Conservation (phyloP, 148 eudicot genomes). For the Vaccinium darrowii region DNA sequence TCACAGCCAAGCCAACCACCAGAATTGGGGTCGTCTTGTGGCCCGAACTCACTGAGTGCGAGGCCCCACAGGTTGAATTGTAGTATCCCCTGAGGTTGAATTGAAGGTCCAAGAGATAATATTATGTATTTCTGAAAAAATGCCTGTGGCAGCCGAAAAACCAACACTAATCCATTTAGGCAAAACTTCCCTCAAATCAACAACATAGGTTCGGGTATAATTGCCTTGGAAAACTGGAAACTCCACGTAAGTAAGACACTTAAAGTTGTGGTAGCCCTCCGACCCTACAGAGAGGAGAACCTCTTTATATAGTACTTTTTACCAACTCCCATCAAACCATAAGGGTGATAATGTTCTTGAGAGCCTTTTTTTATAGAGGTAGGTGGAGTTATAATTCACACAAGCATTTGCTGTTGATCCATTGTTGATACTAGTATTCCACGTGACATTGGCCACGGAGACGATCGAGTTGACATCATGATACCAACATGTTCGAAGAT, state of each 20-base stretch:
- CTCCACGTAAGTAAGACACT: not conserved
- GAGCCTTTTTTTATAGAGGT: too few relatives aligned
- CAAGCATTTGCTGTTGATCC: conserved; percentile 5
- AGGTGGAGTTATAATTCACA: not conserved
- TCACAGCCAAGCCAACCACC: not conserved
- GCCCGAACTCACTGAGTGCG: not conserved
- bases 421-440: not conserved
- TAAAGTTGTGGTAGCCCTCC: not conserved
- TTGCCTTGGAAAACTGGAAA: not conserved
- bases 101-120: not conserved
- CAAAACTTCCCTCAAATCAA: not conserved
- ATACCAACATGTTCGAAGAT: not conserved
- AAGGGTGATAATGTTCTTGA: too few relatives aligned
- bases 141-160: not conserved
- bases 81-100: not conserved
- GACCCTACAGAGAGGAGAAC: too few relatives aligned
- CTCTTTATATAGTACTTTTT: too few relatives aligned
- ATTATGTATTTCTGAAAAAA: not conserved
- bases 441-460: not conserved
- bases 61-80: not conserved
- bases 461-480: not conserved
- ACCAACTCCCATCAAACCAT: too few relatives aligned
- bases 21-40: not conserved
- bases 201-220: not conserved
- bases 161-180: conserved; percentile 5